Base-by-base conservation (phyloP, 1,284 basidiomycete genomes). In the Cryptococcus sp. region DNA sequence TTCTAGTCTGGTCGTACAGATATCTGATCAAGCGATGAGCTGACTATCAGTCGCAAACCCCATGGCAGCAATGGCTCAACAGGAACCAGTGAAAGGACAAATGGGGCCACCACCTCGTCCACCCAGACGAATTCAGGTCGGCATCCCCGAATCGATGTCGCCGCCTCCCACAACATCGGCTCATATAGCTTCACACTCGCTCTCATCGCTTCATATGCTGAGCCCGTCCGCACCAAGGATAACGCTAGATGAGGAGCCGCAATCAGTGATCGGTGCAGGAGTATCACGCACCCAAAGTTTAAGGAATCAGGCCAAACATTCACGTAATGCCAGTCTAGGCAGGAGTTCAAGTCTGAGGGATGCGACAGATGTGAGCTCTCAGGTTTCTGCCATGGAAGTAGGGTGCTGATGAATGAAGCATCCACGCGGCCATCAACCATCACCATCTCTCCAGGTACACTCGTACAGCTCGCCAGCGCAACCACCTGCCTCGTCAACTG, bases 281-380 rank as follows among this genome's bases (percentile, higher is more conserved):
- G 64, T 73, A 3, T 70, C 69, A 10, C 54, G 72, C 32, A 69
- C 72, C 11, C 72, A 74, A 52, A 69, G 66, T 49, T 48, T 74
- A 14, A 60, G 72, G 23, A 66, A 62, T 46, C 70, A 74, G 53
- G 60, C 63, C n/a, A 61, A 66, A 31, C 54, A 60, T 53, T 45
- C 55, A 4, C 60, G 67, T 21, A 39, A 45, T 4, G 54, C 57
- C 32, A 46, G 39, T 19, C 57, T 72, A 34, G 70, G 71, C 7
- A 52, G 71, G 36, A 70, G 67, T 41, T 60, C 65, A 7, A 71
- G 69, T 37, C 51, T 73, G 56, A 64, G 67, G 28, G 56, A 59
- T 4, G 53, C 60, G 3, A 65, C 66, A 32, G 71, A 72, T 56
- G 62, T 69, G 49, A 39, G 60, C 46, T 52, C 42, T n/a, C n/a